These are phyloP conservation scores for Corylus avellana DNA, from an alignment of 306 rosid species.

Conservation along the genomic window DNA sequence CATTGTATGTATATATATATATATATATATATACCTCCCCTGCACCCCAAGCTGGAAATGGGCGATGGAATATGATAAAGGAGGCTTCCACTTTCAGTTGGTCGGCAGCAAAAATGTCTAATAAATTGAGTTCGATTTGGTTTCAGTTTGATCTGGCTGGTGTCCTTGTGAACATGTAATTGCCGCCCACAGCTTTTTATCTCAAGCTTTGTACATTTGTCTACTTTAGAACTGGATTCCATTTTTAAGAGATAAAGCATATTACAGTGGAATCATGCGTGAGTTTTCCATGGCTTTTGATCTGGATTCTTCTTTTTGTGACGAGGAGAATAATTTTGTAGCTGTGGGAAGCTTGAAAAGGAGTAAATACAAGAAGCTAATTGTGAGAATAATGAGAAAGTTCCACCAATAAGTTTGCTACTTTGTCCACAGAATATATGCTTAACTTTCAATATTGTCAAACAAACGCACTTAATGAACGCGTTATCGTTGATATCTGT, in stretches of 20 bases:
- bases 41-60: not conserved
- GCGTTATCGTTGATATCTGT: not conserved
- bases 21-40: too few relatives aligned
- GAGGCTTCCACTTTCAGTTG: not conserved
- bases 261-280: not conserved
- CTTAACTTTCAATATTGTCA: not conserved
- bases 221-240: conserved; percentile 1
- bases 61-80: not conserved
- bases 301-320: conserved; percentile 43
- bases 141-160: not conserved
- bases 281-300: conserved; percentile 3
- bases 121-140: not conserved
- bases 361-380: not conserved
- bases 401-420: not conserved
- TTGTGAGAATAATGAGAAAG: not conserved
- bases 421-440: conserved; percentile 3
- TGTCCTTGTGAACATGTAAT: not conserved
- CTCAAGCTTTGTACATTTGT: not conserved
- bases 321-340: conserved; percentile 14
- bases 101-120: not conserved
- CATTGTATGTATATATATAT: conserved; percentile 1
- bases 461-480: not conserved
- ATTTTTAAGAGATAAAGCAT: not conserved
- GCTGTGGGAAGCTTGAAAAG: not conserved
- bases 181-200: not conserved